A percentile compares a stretch with the other conserved stretches of the same genome.
phyloP scores from a whole-genome alignment of 345 rosid genomes.

The Eucalyptus pumila region DNA sequence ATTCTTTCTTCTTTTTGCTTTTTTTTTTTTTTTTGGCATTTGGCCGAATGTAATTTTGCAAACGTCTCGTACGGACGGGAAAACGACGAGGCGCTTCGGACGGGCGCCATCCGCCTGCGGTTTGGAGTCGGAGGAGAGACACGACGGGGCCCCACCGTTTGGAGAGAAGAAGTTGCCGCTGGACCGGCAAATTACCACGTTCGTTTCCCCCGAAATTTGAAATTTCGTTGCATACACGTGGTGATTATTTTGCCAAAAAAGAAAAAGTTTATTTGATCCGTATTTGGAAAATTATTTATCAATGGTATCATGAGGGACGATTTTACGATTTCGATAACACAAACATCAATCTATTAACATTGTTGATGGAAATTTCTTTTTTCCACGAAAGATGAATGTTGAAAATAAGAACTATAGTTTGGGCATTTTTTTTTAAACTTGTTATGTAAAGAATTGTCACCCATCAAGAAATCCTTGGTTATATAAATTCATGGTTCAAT shows the following conservation, averaged over 20 bases:
- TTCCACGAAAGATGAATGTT: neutral
- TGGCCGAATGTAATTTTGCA: neutral
- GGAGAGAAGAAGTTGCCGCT: neutral
- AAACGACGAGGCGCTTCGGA: neutral
- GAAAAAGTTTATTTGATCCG: neutral
- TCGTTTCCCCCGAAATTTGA: neutral
- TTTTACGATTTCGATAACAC: too few species aligned
- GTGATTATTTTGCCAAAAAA: neutral
- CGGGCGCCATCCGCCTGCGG: neutral
- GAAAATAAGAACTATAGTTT: too few species aligned
- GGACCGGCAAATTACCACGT: neutral
- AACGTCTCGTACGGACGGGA: neutral
- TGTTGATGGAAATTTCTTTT: too few species aligned
- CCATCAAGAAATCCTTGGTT: neutral
- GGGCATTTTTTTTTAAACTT: fast-evolving
- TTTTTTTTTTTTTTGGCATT: neutral
- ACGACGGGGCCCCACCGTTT: neutral
- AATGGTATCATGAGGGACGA: neutral
- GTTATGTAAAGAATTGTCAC: neutral
- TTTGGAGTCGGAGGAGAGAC: neutral
- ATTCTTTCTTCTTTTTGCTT: neutral
- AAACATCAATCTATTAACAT: too few species aligned
- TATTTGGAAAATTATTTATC: neutral
- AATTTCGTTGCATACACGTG: neutral
- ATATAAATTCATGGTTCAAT: neutral